These are phyloP conservation scores for Penicillium sp. DNA, from an alignment of 2,329 filamentous ascomycete genomes.

Conservation along the genomic window DNA sequence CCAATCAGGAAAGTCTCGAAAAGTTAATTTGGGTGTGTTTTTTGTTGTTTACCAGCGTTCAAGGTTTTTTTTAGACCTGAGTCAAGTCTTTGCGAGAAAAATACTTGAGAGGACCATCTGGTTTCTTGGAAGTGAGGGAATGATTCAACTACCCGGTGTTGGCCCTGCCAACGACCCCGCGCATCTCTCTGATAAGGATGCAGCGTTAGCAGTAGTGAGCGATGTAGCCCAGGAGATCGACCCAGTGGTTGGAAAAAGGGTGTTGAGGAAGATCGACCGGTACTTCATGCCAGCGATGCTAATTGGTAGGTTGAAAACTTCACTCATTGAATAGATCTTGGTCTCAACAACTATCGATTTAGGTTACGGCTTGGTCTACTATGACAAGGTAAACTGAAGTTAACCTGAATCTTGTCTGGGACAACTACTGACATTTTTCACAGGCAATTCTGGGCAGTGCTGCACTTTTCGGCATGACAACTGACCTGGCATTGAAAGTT, in stretches of 20 bases:
- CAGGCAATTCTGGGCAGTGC: conserved; percentile 75
- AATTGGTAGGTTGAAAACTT: conserved; percentile 47
- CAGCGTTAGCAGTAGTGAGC: conserved; percentile 65
- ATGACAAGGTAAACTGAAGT: conserved; percentile 62
- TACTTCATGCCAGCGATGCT: conserved; percentile 73
- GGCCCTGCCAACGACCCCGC: conserved; percentile 15
- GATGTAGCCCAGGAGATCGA: conserved; percentile 58
- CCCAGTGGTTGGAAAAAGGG: conserved; percentile 60
- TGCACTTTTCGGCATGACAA: conserved; percentile 76
- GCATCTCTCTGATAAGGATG: conserved; percentile 54
- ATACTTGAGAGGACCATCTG: too few relatives aligned
- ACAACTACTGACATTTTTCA: background rate
- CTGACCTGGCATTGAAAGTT: conserved; percentile 67
- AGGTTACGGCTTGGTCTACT: conserved; percentile 70
- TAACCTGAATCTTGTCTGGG: background rate
- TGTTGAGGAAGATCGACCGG: conserved; percentile 70
- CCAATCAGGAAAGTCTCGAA: conserved; percentile 27
- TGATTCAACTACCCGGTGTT: conserved; percentile 33
- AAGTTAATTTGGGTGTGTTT: conserved; percentile 18
- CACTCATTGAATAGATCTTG: background rate
- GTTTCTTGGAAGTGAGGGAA: conserved; percentile 7
- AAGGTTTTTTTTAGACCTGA: background rate
- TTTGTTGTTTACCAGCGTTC: background rate
- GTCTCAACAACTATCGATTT: conserved; percentile 1
- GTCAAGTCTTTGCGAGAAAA: background rate